phyloP scores from a whole-genome alignment of 78 protist genomes.

The Trichosphaerium sp. region DNA sequence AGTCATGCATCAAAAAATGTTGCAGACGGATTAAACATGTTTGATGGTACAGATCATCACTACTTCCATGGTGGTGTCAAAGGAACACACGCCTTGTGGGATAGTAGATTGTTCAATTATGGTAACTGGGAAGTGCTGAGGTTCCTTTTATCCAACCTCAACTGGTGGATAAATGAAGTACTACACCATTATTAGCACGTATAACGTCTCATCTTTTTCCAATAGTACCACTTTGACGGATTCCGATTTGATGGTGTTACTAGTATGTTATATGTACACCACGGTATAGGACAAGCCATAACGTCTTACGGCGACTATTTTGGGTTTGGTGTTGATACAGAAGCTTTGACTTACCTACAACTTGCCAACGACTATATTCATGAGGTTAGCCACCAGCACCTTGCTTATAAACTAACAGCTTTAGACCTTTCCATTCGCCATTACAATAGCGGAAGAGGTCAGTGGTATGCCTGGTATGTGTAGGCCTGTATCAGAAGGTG shows the following conservation, averaged over 20 bases:
- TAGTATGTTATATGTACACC: slow-evolving; percentile 83
- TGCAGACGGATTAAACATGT: slow-evolving; percentile 77
- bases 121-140: slow-evolving; percentile 71
- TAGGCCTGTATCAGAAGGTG: slow-evolving; percentile 74
- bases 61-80: slow-evolving; percentile 76
- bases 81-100: slow-evolving; percentile 82
- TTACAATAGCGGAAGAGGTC: slow-evolving; percentile 91
- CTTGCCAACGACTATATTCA: slow-evolving; percentile 42
- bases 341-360: slow-evolving; percentile 66
- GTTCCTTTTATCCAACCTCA: slow-evolving; percentile 79
- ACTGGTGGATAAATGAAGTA: slow-evolving; percentile 43
- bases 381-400: neutral
- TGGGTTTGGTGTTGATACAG: slow-evolving; percentile 61
- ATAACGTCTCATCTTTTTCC: no score
- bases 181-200: no score
- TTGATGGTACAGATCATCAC: slow-evolving; percentile 72
- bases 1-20: slow-evolving; percentile 56
- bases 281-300: slow-evolving; percentile 61
- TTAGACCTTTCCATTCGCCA: slow-evolving; percentile 12
- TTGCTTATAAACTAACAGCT: slow-evolving; percentile 18
- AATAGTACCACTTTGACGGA: slow-evolving; percentile 85
- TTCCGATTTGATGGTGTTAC: slow-evolving; percentile 94
- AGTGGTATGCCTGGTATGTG: slow-evolving; percentile 85
- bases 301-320: slow-evolving; percentile 79
- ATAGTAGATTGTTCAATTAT: slow-evolving; percentile 84